Percentiles rank a stretch among this genome's conserved stretches.
These are phyloP conservation scores for Acidiella bohemica DNA, from an alignment of 495 filamentous ascomycete species.

Conservation along the genomic window DNA sequence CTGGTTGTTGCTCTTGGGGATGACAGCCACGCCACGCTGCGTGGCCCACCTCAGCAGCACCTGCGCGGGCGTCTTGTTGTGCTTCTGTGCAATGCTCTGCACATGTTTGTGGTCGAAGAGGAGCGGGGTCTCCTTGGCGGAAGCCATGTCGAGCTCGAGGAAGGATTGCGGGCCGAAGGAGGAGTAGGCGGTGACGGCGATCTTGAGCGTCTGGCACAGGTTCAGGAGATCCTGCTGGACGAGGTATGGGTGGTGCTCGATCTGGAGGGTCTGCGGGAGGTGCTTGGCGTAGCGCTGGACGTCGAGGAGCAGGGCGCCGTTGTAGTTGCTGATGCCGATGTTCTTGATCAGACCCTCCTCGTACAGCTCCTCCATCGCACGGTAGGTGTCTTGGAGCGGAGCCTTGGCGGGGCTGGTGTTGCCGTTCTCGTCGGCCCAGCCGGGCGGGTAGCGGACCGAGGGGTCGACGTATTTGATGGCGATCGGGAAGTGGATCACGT, in stretches of 20 bases:
- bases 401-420: conserved; percentile 48
- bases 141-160: conserved; percentile 62
- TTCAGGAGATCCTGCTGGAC: conserved; percentile 62
- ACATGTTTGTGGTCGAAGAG: conserved; percentile 57
- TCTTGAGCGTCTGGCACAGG: conserved; percentile 56
- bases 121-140: conserved; percentile 49
- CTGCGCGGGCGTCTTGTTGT: conserved; percentile 68
- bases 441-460: conserved; percentile 55
- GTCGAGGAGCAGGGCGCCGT: conserved; percentile 67
- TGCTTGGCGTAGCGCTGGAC: conserved; percentile 71
- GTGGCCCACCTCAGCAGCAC: conserved; percentile 84
- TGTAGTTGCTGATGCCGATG: conserved; percentile 89
- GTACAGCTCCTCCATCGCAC: conserved; percentile 68
- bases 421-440: conserved; percentile 51
- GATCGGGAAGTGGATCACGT: conserved; percentile 50
- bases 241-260: conserved; percentile 97
- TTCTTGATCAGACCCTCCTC: conserved; percentile 52
- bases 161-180: conserved; percentile 81
- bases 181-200: conserved; percentile 78
- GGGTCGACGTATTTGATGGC: conserved; percentile 32
- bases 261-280: conserved; percentile 70
- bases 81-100: conserved; percentile 52
- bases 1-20: conserved; percentile 68
- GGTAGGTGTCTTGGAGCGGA: conserved; percentile 78
- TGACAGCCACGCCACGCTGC: conserved; percentile 83